phyloP scores from a whole-genome alignment of 257 asterid species.

The Lavandula angustifolia region DNA sequence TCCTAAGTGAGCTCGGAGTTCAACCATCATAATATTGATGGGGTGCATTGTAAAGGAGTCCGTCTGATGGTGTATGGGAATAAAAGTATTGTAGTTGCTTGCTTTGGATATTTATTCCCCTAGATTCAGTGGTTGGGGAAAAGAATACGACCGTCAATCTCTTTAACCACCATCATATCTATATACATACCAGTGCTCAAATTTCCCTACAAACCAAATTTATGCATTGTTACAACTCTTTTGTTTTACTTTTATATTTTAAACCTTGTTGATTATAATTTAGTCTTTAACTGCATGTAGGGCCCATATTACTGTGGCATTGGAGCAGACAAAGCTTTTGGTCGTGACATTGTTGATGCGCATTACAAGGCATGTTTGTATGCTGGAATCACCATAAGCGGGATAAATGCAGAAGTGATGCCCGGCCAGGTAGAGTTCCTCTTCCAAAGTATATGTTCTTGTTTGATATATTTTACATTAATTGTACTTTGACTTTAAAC shows the following conservation, averaged over 20 bases:
- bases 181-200: background rate
- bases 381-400: constrained; percentile 88
- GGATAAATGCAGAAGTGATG: constrained; percentile 92
- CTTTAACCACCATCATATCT: too few relatives aligned
- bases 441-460: background rate
- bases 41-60: background rate
- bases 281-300: constrained; percentile 33
- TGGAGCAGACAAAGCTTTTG: constrained; percentile 91
- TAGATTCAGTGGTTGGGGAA: background rate
- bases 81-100: background rate
- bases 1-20: background rate
- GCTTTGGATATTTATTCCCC: background rate
- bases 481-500: background rate
- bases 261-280: background rate
- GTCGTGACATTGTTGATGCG: constrained; percentile 81
- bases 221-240: background rate
- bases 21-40: background rate
- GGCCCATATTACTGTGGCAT: constrained; percentile 89
- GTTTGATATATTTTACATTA: background rate
- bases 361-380: constrained; percentile 84
- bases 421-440: constrained; percentile 70
- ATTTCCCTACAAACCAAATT: background rate
- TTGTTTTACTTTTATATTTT: background rate
- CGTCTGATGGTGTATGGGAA: background rate
- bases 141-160: too few relatives aligned